Evolutionary conservation across 148 eudicot species (phyloP), one percentile per base, ranked within the genome.

Genomic region (Camellia japonica): DNA sequence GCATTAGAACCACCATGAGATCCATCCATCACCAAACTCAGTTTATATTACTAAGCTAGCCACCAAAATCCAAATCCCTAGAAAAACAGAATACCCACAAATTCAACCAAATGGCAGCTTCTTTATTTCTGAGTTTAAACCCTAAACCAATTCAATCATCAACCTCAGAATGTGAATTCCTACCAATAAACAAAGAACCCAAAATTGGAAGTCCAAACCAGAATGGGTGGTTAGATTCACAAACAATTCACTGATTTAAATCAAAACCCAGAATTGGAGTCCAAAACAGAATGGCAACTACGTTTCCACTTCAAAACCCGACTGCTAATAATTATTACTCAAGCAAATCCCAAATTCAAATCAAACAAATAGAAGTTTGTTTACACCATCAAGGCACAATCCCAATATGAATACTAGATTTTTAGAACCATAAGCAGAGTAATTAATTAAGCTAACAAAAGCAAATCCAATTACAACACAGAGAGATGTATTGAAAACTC

Each of bases 1-100:
- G 87, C 78, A 78, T 47, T 84, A 13, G 90, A 81, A 78, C 83
- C 82, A 47, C 83, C 84, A 20, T 82, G 79, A 79, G 87, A 73
- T 41, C 84, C 85, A 80, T 87, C 89, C 89, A 87, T 84, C 73
- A 78, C 70, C 19, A 8, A 76, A 76, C 47, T 64, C 49, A 30
- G 15, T 30, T 6, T 23, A 51, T 23, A 65, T 42, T 47, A 8
- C 14, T 77, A 47, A 30, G 18, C 43, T 73, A 30, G 10, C 43
- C 80, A 15, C 19, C 61, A 30, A 65, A 66, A 65, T 54, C 19
- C 6, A 30, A 78, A 51, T 66, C 14, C 51, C 51, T 44, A 5
- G 47, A 9, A 47, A 67, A 51, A 78, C 23, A 18, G 44, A 77
- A 77, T 65, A 20, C 41, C 74, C 64, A 68, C 63, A 66, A 78